Conservation (phyloP, 257 asterid species). For the Lycium barbarum region DNA sequence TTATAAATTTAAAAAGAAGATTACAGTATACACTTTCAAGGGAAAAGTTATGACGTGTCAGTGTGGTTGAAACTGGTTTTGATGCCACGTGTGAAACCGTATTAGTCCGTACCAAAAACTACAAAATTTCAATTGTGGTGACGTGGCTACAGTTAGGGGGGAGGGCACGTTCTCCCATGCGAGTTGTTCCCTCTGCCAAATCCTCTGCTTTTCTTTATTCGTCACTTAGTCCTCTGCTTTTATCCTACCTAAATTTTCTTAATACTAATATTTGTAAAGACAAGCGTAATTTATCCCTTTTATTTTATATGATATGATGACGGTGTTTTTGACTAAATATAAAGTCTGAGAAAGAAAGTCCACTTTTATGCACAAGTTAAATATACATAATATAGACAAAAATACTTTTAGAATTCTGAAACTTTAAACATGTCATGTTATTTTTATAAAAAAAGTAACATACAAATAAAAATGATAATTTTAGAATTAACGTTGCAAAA, state of each 20-base stretch:
- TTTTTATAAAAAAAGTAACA: too few species aligned
- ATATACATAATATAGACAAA: too few species aligned
- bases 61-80: background rate
- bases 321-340: background rate
- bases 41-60: background rate
- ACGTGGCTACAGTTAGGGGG: background rate
- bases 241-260: background rate
- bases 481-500: too few species aligned
- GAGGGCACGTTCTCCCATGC: slow-evolving; percentile 43
- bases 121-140: background rate
- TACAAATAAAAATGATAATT: too few species aligned
- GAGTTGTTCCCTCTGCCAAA: slow-evolving; percentile 33
- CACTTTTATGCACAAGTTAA: too few species aligned
- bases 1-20: too few species aligned
- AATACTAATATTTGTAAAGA: background rate
- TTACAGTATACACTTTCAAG: too few species aligned
- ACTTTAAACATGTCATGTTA: too few species aligned
- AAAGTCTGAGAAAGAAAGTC: background rate
- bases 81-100: slow-evolving; percentile 32
- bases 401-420: too few species aligned
- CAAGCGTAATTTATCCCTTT: background rate
- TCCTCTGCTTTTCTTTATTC: background rate
- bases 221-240: background rate
- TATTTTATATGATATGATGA: too few species aligned
- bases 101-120: slow-evolving; percentile 34